These are phyloP conservation scores for Aspergillus alliaceus DNA, from an alignment of 2,329 filamentous ascomycete species.

Conservation along the genomic window DNA sequence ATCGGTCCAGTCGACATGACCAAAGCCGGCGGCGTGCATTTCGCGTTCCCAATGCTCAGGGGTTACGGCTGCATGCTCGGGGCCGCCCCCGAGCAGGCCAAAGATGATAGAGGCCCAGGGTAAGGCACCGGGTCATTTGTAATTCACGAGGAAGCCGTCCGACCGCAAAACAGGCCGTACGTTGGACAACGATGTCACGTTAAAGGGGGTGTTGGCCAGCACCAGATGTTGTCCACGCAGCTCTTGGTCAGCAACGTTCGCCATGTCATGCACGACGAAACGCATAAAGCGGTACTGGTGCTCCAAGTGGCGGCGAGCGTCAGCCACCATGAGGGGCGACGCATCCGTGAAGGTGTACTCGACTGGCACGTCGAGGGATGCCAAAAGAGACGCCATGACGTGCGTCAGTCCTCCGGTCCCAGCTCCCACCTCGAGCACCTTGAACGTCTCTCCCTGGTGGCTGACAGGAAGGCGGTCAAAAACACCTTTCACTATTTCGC, in stretches of 20 bases:
- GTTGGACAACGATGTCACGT: slow-evolving; percentile 32
- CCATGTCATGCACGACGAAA: slow-evolving; percentile 26
- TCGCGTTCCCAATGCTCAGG: slow-evolving; percentile 21
- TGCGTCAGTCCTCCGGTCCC: slow-evolving; percentile 39
- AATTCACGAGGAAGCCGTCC: slow-evolving; percentile 29
- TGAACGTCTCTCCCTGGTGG: too few relatives aligned
- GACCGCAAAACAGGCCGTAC: slow-evolving; percentile 25
- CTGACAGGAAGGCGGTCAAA: too few relatives aligned
- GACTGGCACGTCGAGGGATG: slow-evolving; percentile 23
- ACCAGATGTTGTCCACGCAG: slow-evolving; percentile 24
- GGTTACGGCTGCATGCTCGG: slow-evolving; percentile 32
- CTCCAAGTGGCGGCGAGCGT: slow-evolving; percentile 27
- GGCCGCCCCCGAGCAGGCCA: slow-evolving; percentile 36
- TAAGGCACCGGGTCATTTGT: slow-evolving; percentile 28
- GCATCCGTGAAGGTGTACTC: slow-evolving; percentile 43
- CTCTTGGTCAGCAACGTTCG: slow-evolving; percentile 18
- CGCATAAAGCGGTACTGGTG: slow-evolving; percentile 23
- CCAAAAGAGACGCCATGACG: slow-evolving; percentile 25
- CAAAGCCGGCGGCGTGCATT: slow-evolving; percentile 27
- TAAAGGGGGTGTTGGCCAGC: slow-evolving; percentile 32
- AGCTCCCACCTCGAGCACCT: slow-evolving; percentile 21
- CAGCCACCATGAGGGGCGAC: slow-evolving; percentile 32
- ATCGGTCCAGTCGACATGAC: slow-evolving; percentile 33
- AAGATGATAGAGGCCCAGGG: slow-evolving; percentile 32
- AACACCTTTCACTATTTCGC: too few relatives aligned